A percentile compares a stretch with the other conserved stretches of the same genome.
Conservation (phyloP, 23 red algal genomes). For the Gracilariopsis chorda region DNA sequence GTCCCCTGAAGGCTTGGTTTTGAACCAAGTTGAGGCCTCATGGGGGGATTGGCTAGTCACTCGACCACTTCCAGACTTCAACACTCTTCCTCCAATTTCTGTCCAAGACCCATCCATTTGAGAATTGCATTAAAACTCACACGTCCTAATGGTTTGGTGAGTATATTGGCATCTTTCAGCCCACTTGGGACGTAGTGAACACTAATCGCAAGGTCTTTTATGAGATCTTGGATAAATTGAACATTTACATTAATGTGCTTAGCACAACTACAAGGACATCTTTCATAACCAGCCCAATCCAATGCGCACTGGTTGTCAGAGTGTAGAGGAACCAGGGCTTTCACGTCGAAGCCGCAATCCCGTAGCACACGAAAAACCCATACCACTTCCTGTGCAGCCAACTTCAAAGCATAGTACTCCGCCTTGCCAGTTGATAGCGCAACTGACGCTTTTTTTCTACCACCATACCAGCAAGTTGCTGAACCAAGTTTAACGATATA, state of each 20-base stretch:
- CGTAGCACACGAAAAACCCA: background rate
- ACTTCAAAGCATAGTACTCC: conserved; percentile 20
- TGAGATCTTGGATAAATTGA: background rate
- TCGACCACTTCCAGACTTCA: too few species aligned
- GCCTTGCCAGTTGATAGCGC: conserved; percentile 37
- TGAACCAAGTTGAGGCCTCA: too few species aligned
- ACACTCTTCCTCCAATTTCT: too few species aligned
- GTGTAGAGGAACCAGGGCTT: background rate
- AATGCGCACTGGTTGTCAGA: background rate
- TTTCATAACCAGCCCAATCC: background rate
- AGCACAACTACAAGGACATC: background rate
- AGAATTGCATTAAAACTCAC: too few species aligned
- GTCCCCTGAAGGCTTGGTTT: too few species aligned
- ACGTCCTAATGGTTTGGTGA: conserved; percentile 10
- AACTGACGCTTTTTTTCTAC: background rate
- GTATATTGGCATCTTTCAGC: background rate
- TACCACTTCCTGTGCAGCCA: conserved; percentile 23
- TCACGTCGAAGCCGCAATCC: background rate
- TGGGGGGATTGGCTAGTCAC: too few species aligned
- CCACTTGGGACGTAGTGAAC: background rate
- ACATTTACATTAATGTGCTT: background rate
- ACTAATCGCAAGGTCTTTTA: background rate
- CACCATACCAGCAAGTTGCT: background rate
- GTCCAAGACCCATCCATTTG: too few species aligned
- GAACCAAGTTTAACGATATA: background rate